Conservation (phyloP, 257 asterid genomes). For the Fraxinus pennsylvanica region DNA sequence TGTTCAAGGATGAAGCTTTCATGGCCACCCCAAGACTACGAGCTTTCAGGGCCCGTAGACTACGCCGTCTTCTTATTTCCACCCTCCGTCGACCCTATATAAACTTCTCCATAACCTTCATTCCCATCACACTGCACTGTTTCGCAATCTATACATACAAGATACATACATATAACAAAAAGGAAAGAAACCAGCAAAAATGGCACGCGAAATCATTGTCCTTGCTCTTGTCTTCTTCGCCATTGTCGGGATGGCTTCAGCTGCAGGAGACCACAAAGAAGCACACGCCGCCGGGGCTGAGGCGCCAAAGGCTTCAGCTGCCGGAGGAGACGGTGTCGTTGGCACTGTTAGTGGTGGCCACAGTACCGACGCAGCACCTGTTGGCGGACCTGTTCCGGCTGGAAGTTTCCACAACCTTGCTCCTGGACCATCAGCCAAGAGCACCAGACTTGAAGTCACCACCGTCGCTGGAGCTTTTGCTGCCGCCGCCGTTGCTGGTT, state of each 20-base stretch:
- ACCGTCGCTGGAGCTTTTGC: conserved; percentile 11
- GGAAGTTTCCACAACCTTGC: background rate
- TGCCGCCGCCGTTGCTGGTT: conserved; percentile 13
- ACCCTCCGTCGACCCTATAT: background rate
- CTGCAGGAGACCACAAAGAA: background rate
- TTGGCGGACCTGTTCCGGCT: conserved; percentile 32
- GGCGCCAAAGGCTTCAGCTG: background rate
- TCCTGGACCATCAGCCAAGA: conserved; percentile 20
- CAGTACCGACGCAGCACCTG: conserved; percentile 27
- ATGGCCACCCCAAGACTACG: conserved; percentile 3
- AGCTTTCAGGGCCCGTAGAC: background rate
- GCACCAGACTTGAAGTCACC: conserved; percentile 11
- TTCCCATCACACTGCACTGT: background rate
- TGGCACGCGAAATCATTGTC: conserved; percentile 34
- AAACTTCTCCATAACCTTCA: background rate
- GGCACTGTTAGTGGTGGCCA: conserved; percentile 22
- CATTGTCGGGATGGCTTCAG: conserved; percentile 23
- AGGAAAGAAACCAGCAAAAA: background rate
- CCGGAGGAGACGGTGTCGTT: background rate
- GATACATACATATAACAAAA: background rate
- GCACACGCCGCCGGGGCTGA: background rate
- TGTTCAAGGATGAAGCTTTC: background rate
- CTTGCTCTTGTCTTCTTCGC: conserved; percentile 37
- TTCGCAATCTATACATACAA: background rate
- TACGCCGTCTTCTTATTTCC: background rate